Evolutionary conservation across 495 filamentous ascomycete species (phyloP), one percentile per base, ranked within the genome.

Genomic region (Aspergillus ellipticus): DNA sequence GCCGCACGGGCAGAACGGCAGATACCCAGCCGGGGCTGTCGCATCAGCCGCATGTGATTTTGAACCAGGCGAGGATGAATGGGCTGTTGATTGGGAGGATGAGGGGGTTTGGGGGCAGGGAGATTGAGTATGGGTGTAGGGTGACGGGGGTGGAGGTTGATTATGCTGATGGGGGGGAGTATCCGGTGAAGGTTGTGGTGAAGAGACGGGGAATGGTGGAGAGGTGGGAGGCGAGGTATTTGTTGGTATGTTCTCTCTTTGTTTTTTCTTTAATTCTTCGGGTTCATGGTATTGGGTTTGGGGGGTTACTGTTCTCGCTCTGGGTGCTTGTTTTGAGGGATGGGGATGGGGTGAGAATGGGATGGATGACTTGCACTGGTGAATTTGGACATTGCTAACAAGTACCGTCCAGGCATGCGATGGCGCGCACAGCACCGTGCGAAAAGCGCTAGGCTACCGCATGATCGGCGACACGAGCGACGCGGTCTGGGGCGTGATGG

Each of bases 401-500:
- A n/a, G n/a, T n/a, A n/a, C n/a, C n/a, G n/a, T 17, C 19, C 35
- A 87, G 81, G 89, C 83, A 7, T 89, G 87, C 59, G 90, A 95
- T 70, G 90, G 90, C 11, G 88, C 90, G 28, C 86, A 91, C 64
- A 89, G 85, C 63, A 69, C 71, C 31, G 76, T 91, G 20, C 81
- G 90, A 37, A 81, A 78, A 58, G 79, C 81, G 0, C 79, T 95
- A 19, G 87, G 86, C 3, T 83, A 82, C 64, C 76, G 78, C 37
- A 87, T 95, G 84, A 59, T 87, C 3, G 90, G 89, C 16, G 89
- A 95, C 63, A 85, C 77, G 60, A 85, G 76, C 29, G 88, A 93
- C 66, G 77, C 85, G 28, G 79, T 88, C 45, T 90, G 86, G 86
- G 90, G 91, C 56, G 90, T 95, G 13, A 87, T 94, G 84, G 91